A percentile compares a stretch with the other conserved stretches of the same genome.
Conservation (phyloP, 2,329 filamentous ascomycete genomes). For the Sporothrix mexicana region DNA sequence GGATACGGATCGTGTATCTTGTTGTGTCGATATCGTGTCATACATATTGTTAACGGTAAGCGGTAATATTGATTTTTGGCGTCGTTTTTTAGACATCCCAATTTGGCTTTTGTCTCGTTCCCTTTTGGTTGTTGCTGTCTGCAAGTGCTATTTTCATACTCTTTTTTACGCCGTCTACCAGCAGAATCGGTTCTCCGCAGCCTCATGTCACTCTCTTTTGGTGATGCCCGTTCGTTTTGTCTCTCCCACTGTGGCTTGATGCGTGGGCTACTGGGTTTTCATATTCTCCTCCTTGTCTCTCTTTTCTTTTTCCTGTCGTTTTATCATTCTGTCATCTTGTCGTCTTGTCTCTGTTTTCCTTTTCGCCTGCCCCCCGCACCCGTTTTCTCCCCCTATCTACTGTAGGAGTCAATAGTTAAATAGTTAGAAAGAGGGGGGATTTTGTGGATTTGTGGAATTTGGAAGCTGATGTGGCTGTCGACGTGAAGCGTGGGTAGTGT, state of each 20-base stretch:
- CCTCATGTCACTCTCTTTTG: conserved; percentile 7
- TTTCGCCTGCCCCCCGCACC: not conserved
- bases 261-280: not conserved
- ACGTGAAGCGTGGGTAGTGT: not conserved
- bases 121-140: too few species aligned
- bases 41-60: not conserved
- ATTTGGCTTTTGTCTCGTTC: not conserved
- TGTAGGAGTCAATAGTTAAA: not conserved
- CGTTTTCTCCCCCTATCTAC: not conserved
- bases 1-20: not conserved
- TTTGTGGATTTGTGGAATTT: too few species aligned
- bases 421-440: not conserved
- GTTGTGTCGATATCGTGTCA: not conserved
- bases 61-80: conserved; percentile 12
- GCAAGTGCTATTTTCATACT: not conserved
- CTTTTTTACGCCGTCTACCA: not conserved
- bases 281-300: not conserved
- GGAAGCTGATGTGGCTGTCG: too few species aligned
- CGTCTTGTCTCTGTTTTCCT: not conserved
- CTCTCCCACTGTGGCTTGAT: not conserved
- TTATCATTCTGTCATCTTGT: too few species aligned
- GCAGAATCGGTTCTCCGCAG: not conserved
- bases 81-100: not conserved
- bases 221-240: not conserved
- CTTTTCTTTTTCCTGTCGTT: not conserved